Evolutionary conservation across 2,329 filamentous ascomycete genomes (phyloP).

Genomic region (Aspergillus sp.): DNA sequence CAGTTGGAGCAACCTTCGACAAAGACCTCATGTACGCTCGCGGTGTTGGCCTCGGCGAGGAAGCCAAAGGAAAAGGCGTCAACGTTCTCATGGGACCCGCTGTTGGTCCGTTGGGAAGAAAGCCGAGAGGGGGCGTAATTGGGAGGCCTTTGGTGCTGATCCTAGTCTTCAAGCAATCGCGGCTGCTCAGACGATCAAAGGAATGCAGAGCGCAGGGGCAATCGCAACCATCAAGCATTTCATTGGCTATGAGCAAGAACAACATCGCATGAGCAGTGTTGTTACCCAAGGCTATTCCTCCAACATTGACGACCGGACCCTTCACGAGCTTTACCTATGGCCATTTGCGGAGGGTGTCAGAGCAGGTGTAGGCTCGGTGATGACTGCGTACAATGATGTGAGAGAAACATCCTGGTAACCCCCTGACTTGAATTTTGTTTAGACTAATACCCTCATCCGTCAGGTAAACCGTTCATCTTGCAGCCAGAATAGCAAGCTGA

Average conservation of each 20-base stretch:
- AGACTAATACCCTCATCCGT: too few relatives aligned
- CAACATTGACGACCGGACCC: conserved; percentile 48
- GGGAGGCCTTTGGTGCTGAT: conserved; percentile 70
- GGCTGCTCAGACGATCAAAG: conserved; percentile 49
- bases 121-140: conserved; percentile 70
- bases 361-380: conserved; percentile 44
- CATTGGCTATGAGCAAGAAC: conserved; percentile 46
- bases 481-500: conserved; percentile 63
- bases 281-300: conserved; percentile 38
- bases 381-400: conserved; percentile 41
- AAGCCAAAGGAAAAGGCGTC: conserved; percentile 68
- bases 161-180: conserved; percentile 58
- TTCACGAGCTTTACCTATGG: conserved; percentile 45
- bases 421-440: too few relatives aligned
- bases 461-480: conserved; percentile 62
- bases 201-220: conserved; percentile 53
- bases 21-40: conserved; percentile 66
- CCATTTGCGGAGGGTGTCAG: conserved; percentile 47
- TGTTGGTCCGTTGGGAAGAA: conserved; percentile 67
- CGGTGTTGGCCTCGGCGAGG: conserved; percentile 63
- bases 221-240: conserved; percentile 57
- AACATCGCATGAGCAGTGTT: conserved; percentile 45
- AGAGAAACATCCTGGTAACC: conserved; percentile 1
- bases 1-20: conserved; percentile 68
- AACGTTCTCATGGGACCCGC: conserved; percentile 67